A percentile compares a stretch with the other conserved stretches of the same genome.
Conservation (phyloP, 1,139 yeast species). For the Protomyces pachydermus region DNA sequence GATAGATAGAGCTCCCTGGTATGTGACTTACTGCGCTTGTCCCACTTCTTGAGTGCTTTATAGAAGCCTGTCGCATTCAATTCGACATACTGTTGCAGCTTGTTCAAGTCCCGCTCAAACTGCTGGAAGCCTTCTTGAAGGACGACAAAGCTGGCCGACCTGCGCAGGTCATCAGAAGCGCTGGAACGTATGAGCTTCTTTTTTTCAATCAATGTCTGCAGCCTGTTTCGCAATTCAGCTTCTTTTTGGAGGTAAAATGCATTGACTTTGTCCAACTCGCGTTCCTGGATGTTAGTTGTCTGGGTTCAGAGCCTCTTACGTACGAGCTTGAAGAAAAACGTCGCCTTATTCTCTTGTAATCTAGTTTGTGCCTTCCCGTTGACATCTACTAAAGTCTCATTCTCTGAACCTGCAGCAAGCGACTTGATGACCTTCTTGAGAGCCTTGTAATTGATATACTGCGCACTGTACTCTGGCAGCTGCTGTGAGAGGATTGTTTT, state of each 20-base stretch:
- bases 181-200: conserved; percentile 5
- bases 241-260: conserved; percentile 84
- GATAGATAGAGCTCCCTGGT: conserved; percentile 86
- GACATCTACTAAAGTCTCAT: conserved; percentile 17
- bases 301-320: too few species aligned
- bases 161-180: conserved; percentile 33
- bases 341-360: conserved; percentile 83
- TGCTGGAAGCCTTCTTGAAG: conserved; percentile 84
- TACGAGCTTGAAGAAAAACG: conserved; percentile 74
- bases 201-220: neutral
- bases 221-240: conserved; percentile 49
- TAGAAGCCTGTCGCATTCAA: conserved; percentile 92
- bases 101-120: conserved; percentile 78
- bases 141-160: conserved; percentile 58
- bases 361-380: conserved; percentile 46
- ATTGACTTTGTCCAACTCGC: conserved; percentile 92
- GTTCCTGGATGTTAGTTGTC: conserved; percentile 45
- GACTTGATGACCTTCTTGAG: conserved; percentile 58
- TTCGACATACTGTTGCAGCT: conserved; percentile 71
- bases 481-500: conserved; percentile 20
- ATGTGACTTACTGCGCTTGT: conserved; percentile 87
- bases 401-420: conserved; percentile 39
- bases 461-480: conserved; percentile 21
- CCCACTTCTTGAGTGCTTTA: conserved; percentile 95
- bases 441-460: conserved; percentile 76